These are phyloP conservation scores for Polyplosphaeria fusca DNA, from an alignment of 495 filamentous ascomycete genomes.

Conservation along the genomic window DNA sequence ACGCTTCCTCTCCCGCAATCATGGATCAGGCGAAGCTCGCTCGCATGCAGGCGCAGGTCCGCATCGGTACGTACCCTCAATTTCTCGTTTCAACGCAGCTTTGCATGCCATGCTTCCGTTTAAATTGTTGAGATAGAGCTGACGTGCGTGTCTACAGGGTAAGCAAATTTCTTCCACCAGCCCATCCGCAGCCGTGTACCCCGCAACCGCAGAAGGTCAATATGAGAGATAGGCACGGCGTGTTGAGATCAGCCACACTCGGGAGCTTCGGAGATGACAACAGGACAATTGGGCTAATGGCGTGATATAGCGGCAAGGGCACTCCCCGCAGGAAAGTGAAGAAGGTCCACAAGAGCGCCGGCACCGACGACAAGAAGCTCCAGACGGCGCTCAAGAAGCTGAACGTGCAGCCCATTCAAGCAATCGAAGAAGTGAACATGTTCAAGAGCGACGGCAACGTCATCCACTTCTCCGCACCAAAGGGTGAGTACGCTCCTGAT, in stretches of 20 bases:
- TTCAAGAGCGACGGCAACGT: slow-evolving; percentile 99
- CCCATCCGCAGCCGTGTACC: neutral
- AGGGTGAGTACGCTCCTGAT: slow-evolving; percentile 66
- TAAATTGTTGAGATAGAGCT: no score
- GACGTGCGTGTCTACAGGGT: slow-evolving; percentile 16
- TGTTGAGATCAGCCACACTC: no score
- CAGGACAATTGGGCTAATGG: slow-evolving; percentile 27
- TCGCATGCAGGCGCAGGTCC: slow-evolving; percentile 72
- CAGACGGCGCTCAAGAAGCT: slow-evolving; percentile 64
- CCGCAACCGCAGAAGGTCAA: no score
- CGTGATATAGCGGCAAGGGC: slow-evolving; percentile 78
- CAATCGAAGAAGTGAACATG: slow-evolving; percentile 99
- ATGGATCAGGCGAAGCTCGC: slow-evolving; percentile 75
- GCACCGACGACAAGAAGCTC: slow-evolving; percentile 98
- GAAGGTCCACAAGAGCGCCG: slow-evolving; percentile 87
- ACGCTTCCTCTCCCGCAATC: slow-evolving; percentile 38
- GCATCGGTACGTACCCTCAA: slow-evolving; percentile 61
- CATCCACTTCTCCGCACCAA: slow-evolving; percentile 96
- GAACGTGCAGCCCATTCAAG: slow-evolving; percentile 72
- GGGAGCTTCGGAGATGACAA: no score
- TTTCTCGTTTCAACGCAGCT: no score
- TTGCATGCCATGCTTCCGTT: no score
- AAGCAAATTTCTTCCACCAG: slow-evolving; percentile 2
- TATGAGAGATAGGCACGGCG: no score
- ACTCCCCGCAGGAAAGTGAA: slow-evolving; percentile 97